Percentiles rank a stretch among this genome's conserved stretches.
Conservation (phyloP, 257 asterid genomes). For the Jaltomata sinuosa region DNA sequence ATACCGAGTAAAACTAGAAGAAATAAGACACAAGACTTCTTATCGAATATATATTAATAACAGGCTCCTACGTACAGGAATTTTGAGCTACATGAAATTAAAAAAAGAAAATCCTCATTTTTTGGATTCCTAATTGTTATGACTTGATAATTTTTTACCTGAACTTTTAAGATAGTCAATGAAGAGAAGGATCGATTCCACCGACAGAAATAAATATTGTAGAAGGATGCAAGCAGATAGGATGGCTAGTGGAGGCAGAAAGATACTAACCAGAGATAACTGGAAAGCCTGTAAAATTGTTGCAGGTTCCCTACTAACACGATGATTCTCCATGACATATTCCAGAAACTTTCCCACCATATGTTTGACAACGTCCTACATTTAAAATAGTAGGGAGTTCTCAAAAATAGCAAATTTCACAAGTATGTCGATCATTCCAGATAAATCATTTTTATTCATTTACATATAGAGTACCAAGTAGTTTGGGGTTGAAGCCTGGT, state of each 20-base stretch:
- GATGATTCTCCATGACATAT: conserved; percentile 59
- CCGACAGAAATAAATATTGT: background rate
- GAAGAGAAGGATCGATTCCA: background rate
- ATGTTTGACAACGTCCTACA: conserved; percentile 59
- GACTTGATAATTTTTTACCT: background rate
- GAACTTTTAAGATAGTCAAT: background rate
- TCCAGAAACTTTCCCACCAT: conserved; percentile 39
- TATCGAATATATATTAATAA: background rate
- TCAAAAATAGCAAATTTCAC: background rate
- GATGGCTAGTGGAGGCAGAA: background rate
- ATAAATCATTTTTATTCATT: background rate
- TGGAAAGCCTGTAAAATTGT: conserved; percentile 65
- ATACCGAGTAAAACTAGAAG: background rate
- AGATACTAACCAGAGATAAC: conserved; percentile 67
- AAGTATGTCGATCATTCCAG: background rate
- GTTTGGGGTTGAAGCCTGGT: background rate
- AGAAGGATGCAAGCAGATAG: background rate
- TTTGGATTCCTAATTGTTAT: background rate
- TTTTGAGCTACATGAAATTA: background rate
- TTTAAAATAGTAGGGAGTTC: background rate
- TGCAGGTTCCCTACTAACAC: conserved; percentile 41
- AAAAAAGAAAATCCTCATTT: background rate
- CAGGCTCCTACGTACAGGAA: background rate
- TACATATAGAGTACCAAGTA: background rate
- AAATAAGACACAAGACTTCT: background rate